Percentiles rank a stretch among this genome's conserved stretches.
phyloP scores from a whole-genome alignment of 345 rosid genomes.

The Sapria himalayana region DNA sequence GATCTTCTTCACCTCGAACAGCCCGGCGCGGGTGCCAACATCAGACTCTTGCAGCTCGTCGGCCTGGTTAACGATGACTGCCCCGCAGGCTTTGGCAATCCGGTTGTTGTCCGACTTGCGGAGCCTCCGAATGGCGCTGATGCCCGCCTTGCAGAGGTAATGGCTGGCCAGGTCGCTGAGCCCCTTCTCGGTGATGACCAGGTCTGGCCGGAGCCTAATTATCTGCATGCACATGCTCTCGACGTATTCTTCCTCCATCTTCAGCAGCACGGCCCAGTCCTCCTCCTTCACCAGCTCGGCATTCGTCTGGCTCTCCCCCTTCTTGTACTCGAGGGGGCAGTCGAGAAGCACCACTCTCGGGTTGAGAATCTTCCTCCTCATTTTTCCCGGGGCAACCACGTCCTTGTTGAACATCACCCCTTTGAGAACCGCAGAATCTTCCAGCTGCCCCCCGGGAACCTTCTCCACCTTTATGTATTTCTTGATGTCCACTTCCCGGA shows the following conservation, averaged over 20 bases:
- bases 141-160: conserved; percentile 80
- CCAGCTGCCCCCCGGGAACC: conserved; percentile 90
- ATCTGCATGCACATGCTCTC: conserved; percentile 66
- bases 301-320: conserved; percentile 96
- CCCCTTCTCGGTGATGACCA: conserved; percentile 92
- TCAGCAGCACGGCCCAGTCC: conserved; percentile 71
- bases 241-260: conserved; percentile 86
- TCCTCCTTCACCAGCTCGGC: conserved; percentile 84
- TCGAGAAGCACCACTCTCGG: conserved; percentile 85
- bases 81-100: conserved; percentile 92
- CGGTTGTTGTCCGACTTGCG: conserved; percentile 82
- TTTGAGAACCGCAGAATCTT: conserved; percentile 72
- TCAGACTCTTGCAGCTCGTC: conserved; percentile 94
- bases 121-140: conserved; percentile 87
- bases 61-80: conserved; percentile 83
- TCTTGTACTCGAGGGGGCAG: conserved; percentile 91
- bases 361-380: conserved; percentile 73
- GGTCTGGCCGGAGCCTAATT: conserved; percentile 70
- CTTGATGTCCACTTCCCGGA: conserved; percentile 89
- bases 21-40: conserved; percentile 86
- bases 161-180: conserved; percentile 93
- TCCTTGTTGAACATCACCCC: conserved; percentile 96
- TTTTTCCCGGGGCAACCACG: conserved; percentile 86
- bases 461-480: conserved; percentile 87
- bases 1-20: conserved; percentile 84